A percentile compares a stretch with the other conserved stretches of the same genome.
Conservation (phyloP, 2,329 filamentous ascomycete species). For the Ascochyta fabae region DNA sequence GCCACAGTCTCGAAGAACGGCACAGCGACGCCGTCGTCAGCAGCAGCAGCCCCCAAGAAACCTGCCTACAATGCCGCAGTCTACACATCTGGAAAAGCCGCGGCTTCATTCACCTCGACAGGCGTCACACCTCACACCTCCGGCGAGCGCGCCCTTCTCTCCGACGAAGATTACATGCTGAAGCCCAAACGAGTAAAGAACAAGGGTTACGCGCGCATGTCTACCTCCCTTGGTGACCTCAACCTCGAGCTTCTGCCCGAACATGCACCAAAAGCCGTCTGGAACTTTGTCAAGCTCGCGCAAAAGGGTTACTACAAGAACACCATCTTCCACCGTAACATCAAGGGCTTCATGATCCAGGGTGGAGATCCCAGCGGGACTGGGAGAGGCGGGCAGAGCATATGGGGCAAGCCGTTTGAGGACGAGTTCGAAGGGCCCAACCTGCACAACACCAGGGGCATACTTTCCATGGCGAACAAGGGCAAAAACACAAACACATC, state of each 20-base stretch:
- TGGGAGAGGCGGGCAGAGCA: slow-evolving; percentile 84
- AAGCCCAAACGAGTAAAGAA: slow-evolving; percentile 86
- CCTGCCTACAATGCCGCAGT: slow-evolving; percentile 77
- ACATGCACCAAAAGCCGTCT: slow-evolving; percentile 88
- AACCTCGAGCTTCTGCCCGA: slow-evolving; percentile 92
- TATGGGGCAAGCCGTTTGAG: slow-evolving; percentile 93
- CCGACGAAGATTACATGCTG: slow-evolving; percentile 96
- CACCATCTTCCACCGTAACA: slow-evolving; percentile 89
- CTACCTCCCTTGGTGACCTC: slow-evolving; percentile 82
- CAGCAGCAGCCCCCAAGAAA: slow-evolving; percentile 42
- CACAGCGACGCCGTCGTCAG: slow-evolving; percentile 40
- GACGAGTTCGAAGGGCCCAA: slow-evolving; percentile 92
- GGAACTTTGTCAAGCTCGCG: slow-evolving; percentile 91
- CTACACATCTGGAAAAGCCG: slow-evolving; percentile 89
- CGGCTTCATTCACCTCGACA: slow-evolving; percentile 94
- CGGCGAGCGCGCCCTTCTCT: slow-evolving; percentile 81
- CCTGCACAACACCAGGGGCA: slow-evolving; percentile 80
- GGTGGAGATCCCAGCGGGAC: slow-evolving; percentile 94
- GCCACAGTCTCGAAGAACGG: slow-evolving; percentile 32
- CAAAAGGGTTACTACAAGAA: slow-evolving; percentile 89
- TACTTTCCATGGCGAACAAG: slow-evolving; percentile 96
- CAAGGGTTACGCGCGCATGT: slow-evolving; percentile 89
- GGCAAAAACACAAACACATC: slow-evolving; percentile 96
- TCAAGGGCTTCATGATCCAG: slow-evolving; percentile 97
- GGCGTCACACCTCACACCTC: slow-evolving; percentile 92